Percentiles rank a stretch among this genome's conserved stretches.
phyloP scores from a whole-genome alignment of 306 rosid species.

The Quillaja saponaria region DNA sequence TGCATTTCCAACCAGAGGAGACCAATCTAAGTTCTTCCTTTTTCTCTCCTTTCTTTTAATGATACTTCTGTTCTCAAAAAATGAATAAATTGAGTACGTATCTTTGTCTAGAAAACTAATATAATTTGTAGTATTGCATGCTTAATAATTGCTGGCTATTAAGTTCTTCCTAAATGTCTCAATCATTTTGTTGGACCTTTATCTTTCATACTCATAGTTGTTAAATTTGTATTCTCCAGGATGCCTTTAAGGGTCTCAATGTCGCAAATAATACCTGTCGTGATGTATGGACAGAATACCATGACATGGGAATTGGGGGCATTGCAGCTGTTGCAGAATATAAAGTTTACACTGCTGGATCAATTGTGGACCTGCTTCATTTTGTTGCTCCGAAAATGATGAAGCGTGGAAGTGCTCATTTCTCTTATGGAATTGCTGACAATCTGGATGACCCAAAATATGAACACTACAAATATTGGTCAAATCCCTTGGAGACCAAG shows the following conservation, averaged over 20 bases:
- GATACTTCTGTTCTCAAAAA: not conserved
- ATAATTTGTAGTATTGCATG: not conserved
- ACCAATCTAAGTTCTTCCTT: not conserved
- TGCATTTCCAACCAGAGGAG: not conserved
- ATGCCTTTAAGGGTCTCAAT: slow-evolving; percentile 57
- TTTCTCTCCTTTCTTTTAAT: not conserved
- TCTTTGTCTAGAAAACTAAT: not conserved
- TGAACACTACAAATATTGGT: slow-evolving; percentile 78
- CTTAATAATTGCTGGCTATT: slow-evolving; percentile 60
- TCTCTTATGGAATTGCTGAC: slow-evolving; percentile 75
- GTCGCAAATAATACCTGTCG: slow-evolving; percentile 54
- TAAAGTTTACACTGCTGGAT: slow-evolving; percentile 64
- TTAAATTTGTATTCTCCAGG: slow-evolving; percentile 45
- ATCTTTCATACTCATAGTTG: slow-evolving; percentile 17
- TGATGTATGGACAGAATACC: slow-evolving; percentile 85
- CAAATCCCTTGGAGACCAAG: slow-evolving; percentile 81
- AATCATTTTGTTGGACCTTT: slow-evolving; percentile 21
- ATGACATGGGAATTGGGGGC: slow-evolving; percentile 75
- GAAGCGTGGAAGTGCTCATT: slow-evolving; percentile 77
- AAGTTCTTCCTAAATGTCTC: slow-evolving; percentile 75
- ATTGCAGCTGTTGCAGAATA: slow-evolving; percentile 69
- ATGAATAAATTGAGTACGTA: not conserved
- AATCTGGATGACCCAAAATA: slow-evolving; percentile 72
- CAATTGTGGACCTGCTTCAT: slow-evolving; percentile 65
- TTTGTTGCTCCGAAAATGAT: slow-evolving; percentile 82